Evolutionary conservation across 2,329 filamentous ascomycete genomes (phyloP), one percentile per base, ranked within the genome.

Genomic region (Parastagonospora avenae): DNA sequence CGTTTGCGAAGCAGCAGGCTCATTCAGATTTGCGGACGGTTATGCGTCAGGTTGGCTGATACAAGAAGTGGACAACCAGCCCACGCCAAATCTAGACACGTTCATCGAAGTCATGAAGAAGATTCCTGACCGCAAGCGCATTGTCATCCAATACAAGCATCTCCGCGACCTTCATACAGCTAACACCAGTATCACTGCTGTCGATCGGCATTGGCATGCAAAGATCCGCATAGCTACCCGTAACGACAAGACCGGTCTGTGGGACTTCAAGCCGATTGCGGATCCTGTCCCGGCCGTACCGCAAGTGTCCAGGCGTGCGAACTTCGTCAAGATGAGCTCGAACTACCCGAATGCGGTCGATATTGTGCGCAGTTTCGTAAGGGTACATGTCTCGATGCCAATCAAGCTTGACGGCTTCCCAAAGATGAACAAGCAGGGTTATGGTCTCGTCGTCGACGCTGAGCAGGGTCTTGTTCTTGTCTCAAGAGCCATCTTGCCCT

Each of bases 361-460:
- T 60, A 85, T 99, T 55, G 90, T 99, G 33, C 88, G 90, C 60
- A 97, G 92, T 70, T 97, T 99, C 71, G 93, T 99, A 24, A 89
- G 94, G 33, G 89, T 99, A 48, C 88, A 90, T 58, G 96, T 92
- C 64, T 90, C 88, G 19, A 93, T 99, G 88, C 94, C 94, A 0
- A 79, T 99, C 55, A 97, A 97, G 79, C 83, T 99, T 8, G 94
- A 99, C 71, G 94, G 94, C n/a, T 99, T 96, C 72, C 95, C 94
- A 5, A 91, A 94, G 73, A 91, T 94, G 60, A 84, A 92, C 42
- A 94, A 96, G 76, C 94, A 92, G 77, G 94, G 94, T 1, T 97
- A 96, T 81, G 94, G 94, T 33, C 79, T 99, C 32, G 93, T 99
- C n/a, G 90, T 99, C 55, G 94, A 99, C 74, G 94, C 95, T 0